Evolutionary conservation across 371 early-diverging fungal genomes (phyloP), one percentile per base, ranked within the genome.

Genomic region (Mucor circinelloides): DNA sequence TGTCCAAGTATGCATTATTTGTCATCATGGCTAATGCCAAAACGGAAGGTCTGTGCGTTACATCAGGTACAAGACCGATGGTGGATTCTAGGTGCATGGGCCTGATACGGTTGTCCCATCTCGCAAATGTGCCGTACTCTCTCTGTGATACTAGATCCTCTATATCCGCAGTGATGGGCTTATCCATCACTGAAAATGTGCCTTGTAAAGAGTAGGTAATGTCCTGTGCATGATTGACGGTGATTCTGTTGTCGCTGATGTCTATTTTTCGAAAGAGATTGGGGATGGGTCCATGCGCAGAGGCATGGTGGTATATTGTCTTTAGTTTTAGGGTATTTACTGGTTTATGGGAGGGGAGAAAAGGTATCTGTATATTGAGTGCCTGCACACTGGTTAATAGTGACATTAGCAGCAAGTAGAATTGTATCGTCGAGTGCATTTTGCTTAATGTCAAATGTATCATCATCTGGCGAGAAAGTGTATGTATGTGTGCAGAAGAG

Each of bases 1-100:
- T 77, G 31, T 88, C 84, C 32, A 76, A 65, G 74, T 95, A 95
- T 0, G 93, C 90, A 73, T 95, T 89, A 54, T 81, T 84, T 2
- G 90, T 87, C 94, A 95, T 94, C 61, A 80, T 72, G n/a, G 93
- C 94, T 27, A 95, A 64, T 17, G 83, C 70, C 12, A 89, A 66
- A 15, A 95, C 82, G 0, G 94, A 92, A 21, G 77, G 66, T 32
- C 88, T 84, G 68, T 95, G 89, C 0, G 86, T 86, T 12, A 89
- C 79, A 76, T 96, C 87, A 9, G 97, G 97, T 27, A 91, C 65
- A 0, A 71, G 23, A 15, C 55, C 73, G 9, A 64, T 32, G 21
- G 74, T 42, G 40, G 75, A 21, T 40, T 75, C 74, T 61, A 73
- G 50, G 34, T 66, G 40, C 59, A 58, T 62, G 7, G 63, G 58